A percentile compares a stretch with the other conserved stretches of the same genome.
Conservation (phyloP, 164 flowering plant genomes). For the Umbilicus rupestris region DNA sequence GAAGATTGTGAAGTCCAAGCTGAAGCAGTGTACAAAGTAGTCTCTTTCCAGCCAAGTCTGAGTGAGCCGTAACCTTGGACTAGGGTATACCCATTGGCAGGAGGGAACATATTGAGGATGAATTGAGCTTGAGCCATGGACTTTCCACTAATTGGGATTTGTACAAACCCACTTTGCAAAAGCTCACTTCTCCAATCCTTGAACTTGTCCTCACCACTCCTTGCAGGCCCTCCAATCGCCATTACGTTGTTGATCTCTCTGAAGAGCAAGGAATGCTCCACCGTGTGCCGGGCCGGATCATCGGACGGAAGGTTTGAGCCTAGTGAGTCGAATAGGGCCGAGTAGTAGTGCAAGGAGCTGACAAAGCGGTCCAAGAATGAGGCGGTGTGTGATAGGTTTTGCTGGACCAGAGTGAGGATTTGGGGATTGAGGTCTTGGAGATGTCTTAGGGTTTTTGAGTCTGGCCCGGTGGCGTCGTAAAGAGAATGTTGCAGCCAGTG, state of each 20-base stretch:
- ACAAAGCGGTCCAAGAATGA: conserved; percentile 62
- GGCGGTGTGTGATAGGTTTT: conserved; percentile 36
- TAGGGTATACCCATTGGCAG: conserved; percentile 54
- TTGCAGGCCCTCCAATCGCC: conserved; percentile 63
- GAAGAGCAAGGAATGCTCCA: conserved; percentile 41
- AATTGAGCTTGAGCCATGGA: conserved; percentile 68
- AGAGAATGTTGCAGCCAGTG: conserved; percentile 64
- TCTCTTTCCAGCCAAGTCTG: conserved; percentile 69
- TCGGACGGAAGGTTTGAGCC: conserved; percentile 33
- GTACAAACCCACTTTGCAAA: conserved; percentile 24
- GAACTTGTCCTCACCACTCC: conserved; percentile 67
- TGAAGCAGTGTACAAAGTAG: conserved; percentile 64
- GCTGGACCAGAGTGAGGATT: conserved; percentile 56
- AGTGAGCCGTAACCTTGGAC: conserved; percentile 53
- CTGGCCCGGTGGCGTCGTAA: conserved; percentile 59
- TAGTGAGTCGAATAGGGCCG: conserved; percentile 55
- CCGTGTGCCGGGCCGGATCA: conserved; percentile 28
- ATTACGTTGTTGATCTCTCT: conserved; percentile 52
- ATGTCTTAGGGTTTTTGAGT: conserved; percentile 49
- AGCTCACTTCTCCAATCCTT: conserved; percentile 47
- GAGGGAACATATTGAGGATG: conserved; percentile 57
- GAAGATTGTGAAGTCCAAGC: conserved; percentile 44
- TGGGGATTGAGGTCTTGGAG: conserved; percentile 36
- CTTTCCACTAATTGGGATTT: conserved; percentile 50
- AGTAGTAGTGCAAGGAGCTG: conserved; percentile 56